Conservation (phyloP, 768 basidiomycete genomes). For the Mycena indigotica region DNA sequence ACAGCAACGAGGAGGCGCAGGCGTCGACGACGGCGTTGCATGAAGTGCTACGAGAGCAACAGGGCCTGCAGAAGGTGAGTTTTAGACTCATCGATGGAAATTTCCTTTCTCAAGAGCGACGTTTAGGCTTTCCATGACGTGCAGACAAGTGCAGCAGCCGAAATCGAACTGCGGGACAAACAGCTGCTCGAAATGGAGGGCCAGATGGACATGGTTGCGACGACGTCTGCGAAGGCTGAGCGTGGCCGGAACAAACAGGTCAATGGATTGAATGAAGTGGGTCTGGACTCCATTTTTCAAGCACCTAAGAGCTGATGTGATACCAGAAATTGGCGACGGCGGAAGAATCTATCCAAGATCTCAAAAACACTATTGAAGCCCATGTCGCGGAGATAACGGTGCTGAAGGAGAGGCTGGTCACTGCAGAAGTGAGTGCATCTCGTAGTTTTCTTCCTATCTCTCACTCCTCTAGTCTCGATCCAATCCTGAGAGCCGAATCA, state of each 20-base stretch:
- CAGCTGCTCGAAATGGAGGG: not conserved
- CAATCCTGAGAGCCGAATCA: not conserved
- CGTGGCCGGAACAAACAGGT: not conserved
- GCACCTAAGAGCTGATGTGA: not conserved
- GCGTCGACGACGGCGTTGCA: not conserved
- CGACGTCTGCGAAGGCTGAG: not conserved
- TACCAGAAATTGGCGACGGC: not conserved
- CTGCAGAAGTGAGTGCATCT: not conserved
- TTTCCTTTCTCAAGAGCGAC: not conserved
- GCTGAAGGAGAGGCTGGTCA: not conserved
- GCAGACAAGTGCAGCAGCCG: not conserved
- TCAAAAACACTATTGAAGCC: not conserved
- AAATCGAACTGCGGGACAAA: not conserved
- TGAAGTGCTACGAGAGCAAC: not conserved
- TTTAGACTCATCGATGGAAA: not conserved
- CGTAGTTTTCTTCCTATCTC: not conserved
- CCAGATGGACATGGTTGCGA: not conserved
- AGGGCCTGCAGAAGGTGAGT: not conserved
- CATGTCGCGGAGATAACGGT: not conserved
- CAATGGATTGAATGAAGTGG: not conserved
- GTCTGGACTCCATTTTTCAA: not conserved
- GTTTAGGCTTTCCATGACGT: not conserved
- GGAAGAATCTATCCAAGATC: not conserved
- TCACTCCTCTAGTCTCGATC: not conserved
- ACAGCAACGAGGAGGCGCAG: not conserved